Conservation (phyloP, 768 basidiomycete genomes). For the Auriscalpium vulgare region DNA sequence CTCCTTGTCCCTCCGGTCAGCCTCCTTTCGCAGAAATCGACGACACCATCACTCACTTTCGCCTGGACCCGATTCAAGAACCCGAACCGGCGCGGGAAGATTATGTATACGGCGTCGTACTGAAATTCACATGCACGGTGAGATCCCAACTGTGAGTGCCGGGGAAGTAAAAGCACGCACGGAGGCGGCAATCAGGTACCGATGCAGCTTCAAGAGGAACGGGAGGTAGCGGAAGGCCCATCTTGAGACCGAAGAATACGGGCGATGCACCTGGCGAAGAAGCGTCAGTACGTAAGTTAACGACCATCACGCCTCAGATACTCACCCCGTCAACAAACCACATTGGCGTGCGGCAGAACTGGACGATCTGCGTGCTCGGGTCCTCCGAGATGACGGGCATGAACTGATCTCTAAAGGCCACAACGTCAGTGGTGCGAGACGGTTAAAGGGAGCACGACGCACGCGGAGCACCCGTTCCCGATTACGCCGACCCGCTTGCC, state of each 20-base stretch:
- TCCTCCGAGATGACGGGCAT: slow-evolving; percentile 46
- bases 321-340: slow-evolving; percentile 47
- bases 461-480: slow-evolving; percentile 59
- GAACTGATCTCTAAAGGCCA: slow-evolving; percentile 46
- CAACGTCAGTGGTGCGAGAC: background rate
- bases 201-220: slow-evolving; percentile 38
- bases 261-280: slow-evolving; percentile 26
- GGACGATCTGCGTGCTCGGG: slow-evolving; percentile 39
- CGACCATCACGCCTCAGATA: background rate
- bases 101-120: no score
- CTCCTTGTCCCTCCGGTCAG: slow-evolving; percentile 20
- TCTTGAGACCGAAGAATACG: slow-evolving; percentile 36
- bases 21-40: background rate
- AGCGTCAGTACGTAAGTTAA: background rate
- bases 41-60: no score
- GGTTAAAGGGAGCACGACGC: slow-evolving; percentile 5
- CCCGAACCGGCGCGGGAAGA: no score
- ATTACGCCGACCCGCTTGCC: slow-evolving; percentile 52
- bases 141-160: background rate
- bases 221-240: slow-evolving; percentile 52
- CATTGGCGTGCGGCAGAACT: slow-evolving; percentile 52
- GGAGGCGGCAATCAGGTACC: slow-evolving; percentile 37
- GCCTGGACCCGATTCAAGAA: no score
- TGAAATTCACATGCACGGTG: background rate
- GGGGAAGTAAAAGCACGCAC: slow-evolving; percentile 23